Percentiles rank a stretch among this genome's conserved stretches.
phyloP scores from a whole-genome alignment of 805 yeast genomes.

The Ogataea nitratoaversa region DNA sequence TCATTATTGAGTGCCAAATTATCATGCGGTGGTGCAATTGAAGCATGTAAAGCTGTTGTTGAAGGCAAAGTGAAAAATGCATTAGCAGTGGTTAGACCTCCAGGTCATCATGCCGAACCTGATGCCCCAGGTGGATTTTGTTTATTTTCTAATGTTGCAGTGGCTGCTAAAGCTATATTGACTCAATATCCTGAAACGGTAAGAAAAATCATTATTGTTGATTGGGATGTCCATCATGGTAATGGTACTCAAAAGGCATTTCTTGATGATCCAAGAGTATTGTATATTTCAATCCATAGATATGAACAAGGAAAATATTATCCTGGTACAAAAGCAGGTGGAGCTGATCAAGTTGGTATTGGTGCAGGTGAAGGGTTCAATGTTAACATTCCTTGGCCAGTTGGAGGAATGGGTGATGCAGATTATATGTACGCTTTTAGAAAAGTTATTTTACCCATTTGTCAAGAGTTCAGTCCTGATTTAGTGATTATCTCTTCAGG shows the following conservation, averaged over 20 bases:
- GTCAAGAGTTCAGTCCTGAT: constrained; percentile 88
- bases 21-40: constrained; percentile 96
- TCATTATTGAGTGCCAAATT: constrained; percentile 81
- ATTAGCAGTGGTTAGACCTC: constrained; percentile 94
- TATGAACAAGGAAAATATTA: constrained; percentile 89
- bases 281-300: constrained; percentile 88
- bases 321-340: constrained; percentile 90
- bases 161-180: constrained; percentile 84
- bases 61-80: constrained; percentile 91
- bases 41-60: constrained; percentile 91
- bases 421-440: constrained; percentile 92
- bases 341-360: constrained; percentile 75
- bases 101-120: constrained; percentile 99
- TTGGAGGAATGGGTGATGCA: constrained; percentile 89
- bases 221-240: constrained; percentile 99
- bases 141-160: constrained; percentile 92
- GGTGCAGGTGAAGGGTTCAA: constrained; percentile 84
- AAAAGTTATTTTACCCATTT: constrained; percentile 80
- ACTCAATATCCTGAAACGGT: constrained; percentile 85
- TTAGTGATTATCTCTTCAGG: constrained; percentile 91
- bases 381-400: constrained; percentile 92
- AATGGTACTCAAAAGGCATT: constrained; percentile 97
- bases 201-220: constrained; percentile 74
- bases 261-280: constrained; percentile 80
- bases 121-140: constrained; percentile 97